Evolutionary conservation across 2,329 filamentous ascomycete genomes (phyloP), one percentile per base, ranked within the genome.

Genomic region (Sclerotiophoma versabilis): DNA sequence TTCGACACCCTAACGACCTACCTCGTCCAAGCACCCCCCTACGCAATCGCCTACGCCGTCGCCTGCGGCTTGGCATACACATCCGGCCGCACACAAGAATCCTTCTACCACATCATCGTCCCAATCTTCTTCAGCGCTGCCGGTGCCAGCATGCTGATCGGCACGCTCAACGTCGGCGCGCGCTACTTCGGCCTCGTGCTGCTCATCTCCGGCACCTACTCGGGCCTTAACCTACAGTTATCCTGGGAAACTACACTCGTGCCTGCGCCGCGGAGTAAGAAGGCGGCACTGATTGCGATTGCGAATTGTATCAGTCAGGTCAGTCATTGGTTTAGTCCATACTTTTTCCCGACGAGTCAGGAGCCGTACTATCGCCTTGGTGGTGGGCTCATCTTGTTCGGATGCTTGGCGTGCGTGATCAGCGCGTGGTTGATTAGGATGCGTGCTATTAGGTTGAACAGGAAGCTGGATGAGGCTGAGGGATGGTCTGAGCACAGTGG

Each of bases 221-320:
- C 66, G 42, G 75, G 74, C 11, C 70, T 77, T 5, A 77, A 77
- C 38, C 58, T 79, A 27, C 75, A 78, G 55, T 64, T 78, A 1
- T 74, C 75, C 0, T 79, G 76, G 77, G 76, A 78, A 43, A 77
- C 76, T 0, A 77, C 75, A 0, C 66, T 78, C 0, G 76, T 79
- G 0, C 76, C 77, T 2, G 67, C 72, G 0, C 76, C 77, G 0
- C 68, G 76, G 1, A 75, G 69, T 10, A 79, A 79, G 52, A 70
- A 74, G 29, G 77, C 77, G 0, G 77, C 76, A 0, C 69, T 79
- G 1, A 75, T 79, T 41, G 77, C 77, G 0, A 77, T 78, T 37
- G 76, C 77, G 5, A 79, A 79, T 42, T 76, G 72, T 27, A 69
- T 77, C 1, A 75, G 69, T n/a, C 72, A 74, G 4, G 64, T 71